Evolutionary conservation across 371 early-diverging fungal species (phyloP).

Genomic region (Mucor indicus): DNA sequence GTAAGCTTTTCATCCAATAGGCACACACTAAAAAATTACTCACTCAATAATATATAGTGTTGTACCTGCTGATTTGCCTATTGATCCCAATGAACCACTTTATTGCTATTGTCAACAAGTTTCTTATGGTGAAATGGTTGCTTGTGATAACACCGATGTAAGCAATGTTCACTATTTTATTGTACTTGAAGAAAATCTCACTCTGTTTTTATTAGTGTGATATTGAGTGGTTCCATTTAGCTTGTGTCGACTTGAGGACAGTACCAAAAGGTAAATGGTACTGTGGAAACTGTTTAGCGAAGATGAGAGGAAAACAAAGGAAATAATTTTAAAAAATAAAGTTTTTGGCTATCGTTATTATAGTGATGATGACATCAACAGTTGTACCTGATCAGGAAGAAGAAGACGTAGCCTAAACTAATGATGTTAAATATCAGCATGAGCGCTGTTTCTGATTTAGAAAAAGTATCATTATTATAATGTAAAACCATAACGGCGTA

Average conservation of each 20-base stretch:
- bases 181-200: too few species aligned
- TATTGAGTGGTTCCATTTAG: constrained; percentile 95
- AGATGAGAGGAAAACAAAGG: constrained; percentile 19
- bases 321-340: too few species aligned
- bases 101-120: constrained; percentile 96
- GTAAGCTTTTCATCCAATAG: constrained; percentile 1
- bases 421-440: too few species aligned
- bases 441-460: too few species aligned
- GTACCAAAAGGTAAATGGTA: constrained; percentile 93
- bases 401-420: too few species aligned
- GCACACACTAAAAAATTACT: neutral
- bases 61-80: constrained; percentile 66
- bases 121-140: constrained; percentile 97
- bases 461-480: too few species aligned
- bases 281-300: constrained; percentile 74
- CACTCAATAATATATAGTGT: constrained; percentile 8
- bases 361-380: too few species aligned
- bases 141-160: constrained; percentile 92
- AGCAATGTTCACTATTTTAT: too few species aligned
- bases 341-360: too few species aligned
- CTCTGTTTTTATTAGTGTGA: constrained; percentile 59
- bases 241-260: constrained; percentile 83
- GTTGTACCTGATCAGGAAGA: too few species aligned
- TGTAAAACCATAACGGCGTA: too few species aligned
- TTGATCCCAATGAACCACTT: constrained; percentile 94